Evolutionary conservation across 495 filamentous ascomycete species (phyloP).

Genomic region (Penicillium odoratum): DNA sequence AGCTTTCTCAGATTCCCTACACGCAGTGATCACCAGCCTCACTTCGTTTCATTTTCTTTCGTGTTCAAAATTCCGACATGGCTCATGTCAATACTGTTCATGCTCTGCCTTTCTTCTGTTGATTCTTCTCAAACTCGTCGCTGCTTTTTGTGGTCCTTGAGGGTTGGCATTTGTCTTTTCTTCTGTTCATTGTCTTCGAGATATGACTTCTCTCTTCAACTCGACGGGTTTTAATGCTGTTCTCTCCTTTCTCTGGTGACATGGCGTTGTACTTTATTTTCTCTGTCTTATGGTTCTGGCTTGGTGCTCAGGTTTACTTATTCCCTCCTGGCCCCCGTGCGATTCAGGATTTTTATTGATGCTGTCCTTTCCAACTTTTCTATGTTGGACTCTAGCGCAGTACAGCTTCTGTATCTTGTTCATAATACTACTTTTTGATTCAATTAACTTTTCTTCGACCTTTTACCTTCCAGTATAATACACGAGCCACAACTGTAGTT

Average conservation of each 20-base stretch:
- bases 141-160: conserved; percentile 7
- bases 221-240: conserved; percentile 20
- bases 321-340: conserved; percentile 16
- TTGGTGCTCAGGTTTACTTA: conserved; percentile 27
- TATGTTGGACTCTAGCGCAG: conserved; percentile 24
- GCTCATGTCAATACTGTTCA: conserved; percentile 30
- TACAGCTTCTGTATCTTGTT: conserved; percentile 22
- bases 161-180: conserved; percentile 12
- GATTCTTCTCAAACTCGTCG: conserved; percentile 23
- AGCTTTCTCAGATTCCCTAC: conserved; percentile 19
- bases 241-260: conserved; percentile 17
- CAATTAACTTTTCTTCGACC: neutral
- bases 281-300: conserved; percentile 22
- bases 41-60: conserved; percentile 16
- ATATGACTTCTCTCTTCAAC: conserved; percentile 13
- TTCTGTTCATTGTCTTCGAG: conserved; percentile 5
- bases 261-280: conserved; percentile 27
- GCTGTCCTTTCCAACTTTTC: conserved; percentile 9
- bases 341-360: conserved; percentile 18
- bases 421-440: conserved; percentile 24
- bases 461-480: neutral
- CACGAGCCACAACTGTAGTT: too few relatives aligned
- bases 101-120: conserved; percentile 26
- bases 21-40: conserved; percentile 8
- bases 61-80: conserved; percentile 32